These are phyloP conservation scores for Moesziomyces parantarcticus DNA, from an alignment of 1,284 basidiomycete species.

Conservation along the genomic window DNA sequence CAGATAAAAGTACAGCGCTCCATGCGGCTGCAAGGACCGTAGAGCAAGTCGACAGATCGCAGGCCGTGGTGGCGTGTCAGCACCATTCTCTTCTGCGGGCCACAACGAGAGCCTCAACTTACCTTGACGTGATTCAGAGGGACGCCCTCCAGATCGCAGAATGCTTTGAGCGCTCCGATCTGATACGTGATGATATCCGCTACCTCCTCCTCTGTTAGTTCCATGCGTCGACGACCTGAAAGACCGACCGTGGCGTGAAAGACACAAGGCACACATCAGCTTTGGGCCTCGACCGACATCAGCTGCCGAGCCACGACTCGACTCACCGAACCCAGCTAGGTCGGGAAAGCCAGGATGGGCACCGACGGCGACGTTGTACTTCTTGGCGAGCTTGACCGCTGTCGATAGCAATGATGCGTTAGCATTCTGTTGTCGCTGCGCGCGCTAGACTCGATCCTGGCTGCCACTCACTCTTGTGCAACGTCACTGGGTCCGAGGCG, in stretches of 20 bases:
- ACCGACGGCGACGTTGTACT: slow-evolving; percentile 25
- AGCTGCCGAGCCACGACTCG: background rate
- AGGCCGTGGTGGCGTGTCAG: too few relatives aligned
- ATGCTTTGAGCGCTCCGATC: slow-evolving; percentile 31
- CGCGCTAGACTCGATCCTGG: background rate
- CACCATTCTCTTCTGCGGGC: too few relatives aligned
- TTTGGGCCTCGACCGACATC: too few relatives aligned
- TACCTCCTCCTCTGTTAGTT: slow-evolving; percentile 29
- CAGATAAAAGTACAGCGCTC: slow-evolving; percentile 43
- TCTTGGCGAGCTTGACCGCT: slow-evolving; percentile 37
- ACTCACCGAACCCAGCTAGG: slow-evolving; percentile 35
- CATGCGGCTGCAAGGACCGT: slow-evolving; percentile 14
- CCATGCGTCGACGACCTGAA: slow-evolving; percentile 29
- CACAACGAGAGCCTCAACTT: background rate
- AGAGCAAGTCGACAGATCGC: too few relatives aligned
- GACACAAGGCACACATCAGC: background rate
- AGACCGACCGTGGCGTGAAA: background rate
- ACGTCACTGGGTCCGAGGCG: slow-evolving; percentile 31
- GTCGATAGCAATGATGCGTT: background rate
- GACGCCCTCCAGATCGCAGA: slow-evolving; percentile 34
- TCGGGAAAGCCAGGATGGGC: slow-evolving; percentile 41
- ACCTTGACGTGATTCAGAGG: slow-evolving; percentile 39
- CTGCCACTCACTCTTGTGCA: slow-evolving; percentile 23
- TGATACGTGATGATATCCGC: slow-evolving; percentile 42
- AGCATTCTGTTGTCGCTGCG: background rate